phyloP scores from a whole-genome alignment of 2,329 filamentous ascomycete genomes.

The Cytospora chrysosperma region DNA sequence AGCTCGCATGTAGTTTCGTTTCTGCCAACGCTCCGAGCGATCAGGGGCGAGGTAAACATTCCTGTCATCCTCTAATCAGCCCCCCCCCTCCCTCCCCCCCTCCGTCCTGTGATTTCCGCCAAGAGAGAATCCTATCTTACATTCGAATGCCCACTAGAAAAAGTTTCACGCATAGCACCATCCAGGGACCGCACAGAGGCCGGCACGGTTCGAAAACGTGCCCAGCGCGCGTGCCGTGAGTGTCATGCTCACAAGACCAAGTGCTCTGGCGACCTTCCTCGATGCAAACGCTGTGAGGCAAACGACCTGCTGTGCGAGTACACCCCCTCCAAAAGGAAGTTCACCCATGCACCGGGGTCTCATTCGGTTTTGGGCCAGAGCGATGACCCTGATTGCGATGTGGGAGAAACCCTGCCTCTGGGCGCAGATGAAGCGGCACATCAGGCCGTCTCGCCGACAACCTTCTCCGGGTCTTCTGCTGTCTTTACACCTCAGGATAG shows the following conservation, averaged over 20 bases:
- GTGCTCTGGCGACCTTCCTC: constrained; percentile 42
- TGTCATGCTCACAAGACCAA: constrained; percentile 45
- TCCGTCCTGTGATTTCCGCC: not conserved
- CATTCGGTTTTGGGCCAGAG: constrained; percentile 8
- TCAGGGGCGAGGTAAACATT: constrained; percentile 18
- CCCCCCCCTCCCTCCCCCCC: no score
- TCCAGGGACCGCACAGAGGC: constrained; percentile 43
- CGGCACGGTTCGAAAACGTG: constrained; percentile 41
- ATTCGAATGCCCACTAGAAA: constrained; percentile 27
- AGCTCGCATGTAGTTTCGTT: constrained; percentile 38
- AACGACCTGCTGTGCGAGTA: constrained; percentile 41
- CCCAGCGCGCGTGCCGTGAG: constrained; percentile 42
- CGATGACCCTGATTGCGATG: not conserved
- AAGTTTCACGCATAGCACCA: constrained; percentile 39
- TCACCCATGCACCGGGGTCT: constrained; percentile 33
- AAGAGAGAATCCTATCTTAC: not conserved
- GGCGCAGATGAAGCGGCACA: constrained; percentile 1
- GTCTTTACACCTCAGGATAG: not conserved
- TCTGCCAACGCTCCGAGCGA: not conserved
- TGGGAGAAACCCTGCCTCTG: not conserved
- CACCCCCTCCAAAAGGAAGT: constrained; percentile 39
- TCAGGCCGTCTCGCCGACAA: constrained; percentile 1
- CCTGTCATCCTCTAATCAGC: not conserved
- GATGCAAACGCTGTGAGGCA: constrained; percentile 39
- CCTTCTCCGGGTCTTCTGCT: constrained; percentile 9